Percentiles rank a stretch among this genome's conserved stretches.
These are phyloP conservation scores for Davidsoniella australis DNA, from an alignment of 2,329 filamentous ascomycete species.

Conservation along the genomic window DNA sequence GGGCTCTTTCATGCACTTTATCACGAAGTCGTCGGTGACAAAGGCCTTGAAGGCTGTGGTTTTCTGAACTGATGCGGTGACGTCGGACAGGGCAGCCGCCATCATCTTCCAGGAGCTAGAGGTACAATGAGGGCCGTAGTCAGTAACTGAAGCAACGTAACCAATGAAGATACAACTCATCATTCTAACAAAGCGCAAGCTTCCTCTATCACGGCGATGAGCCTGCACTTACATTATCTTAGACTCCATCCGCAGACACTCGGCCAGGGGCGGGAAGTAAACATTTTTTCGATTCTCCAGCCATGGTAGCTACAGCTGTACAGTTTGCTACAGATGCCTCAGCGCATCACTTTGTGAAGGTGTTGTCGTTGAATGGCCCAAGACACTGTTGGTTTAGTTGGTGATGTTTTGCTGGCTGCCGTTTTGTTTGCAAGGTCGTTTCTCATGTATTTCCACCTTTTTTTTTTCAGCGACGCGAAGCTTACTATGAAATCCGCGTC, in stretches of 20 bases:
- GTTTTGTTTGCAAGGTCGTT: not conserved
- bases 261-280: slow-evolving; percentile 73
- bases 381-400: slow-evolving; percentile 6
- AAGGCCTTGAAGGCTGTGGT: slow-evolving; percentile 46
- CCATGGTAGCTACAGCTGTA: slow-evolving; percentile 35
- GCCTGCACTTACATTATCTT: slow-evolving; percentile 54
- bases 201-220: not conserved
- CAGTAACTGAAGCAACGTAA: slow-evolving; percentile 13
- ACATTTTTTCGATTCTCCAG: slow-evolving; percentile 44
- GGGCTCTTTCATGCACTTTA: slow-evolving; percentile 50
- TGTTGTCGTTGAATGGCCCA: not conserved
- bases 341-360: slow-evolving; percentile 4
- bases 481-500: not conserved
- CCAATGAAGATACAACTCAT: not conserved
- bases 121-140: not conserved
- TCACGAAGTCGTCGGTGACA: slow-evolving; percentile 51
- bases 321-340: not conserved
- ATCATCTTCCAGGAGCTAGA: slow-evolving; percentile 44
- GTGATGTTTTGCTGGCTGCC: slow-evolving; percentile 1
- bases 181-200: not conserved
- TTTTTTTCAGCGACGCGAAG: slow-evolving; percentile 1
- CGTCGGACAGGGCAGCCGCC: slow-evolving; percentile 38
- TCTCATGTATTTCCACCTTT: not conserved
- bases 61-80: slow-evolving; percentile 35
- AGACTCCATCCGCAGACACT: slow-evolving; percentile 66